Percentiles rank a stretch among this genome's conserved stretches.
These are phyloP conservation scores for Kokia cookei DNA, from an alignment of 441 rosid genomes.

Conservation along the genomic window DNA sequence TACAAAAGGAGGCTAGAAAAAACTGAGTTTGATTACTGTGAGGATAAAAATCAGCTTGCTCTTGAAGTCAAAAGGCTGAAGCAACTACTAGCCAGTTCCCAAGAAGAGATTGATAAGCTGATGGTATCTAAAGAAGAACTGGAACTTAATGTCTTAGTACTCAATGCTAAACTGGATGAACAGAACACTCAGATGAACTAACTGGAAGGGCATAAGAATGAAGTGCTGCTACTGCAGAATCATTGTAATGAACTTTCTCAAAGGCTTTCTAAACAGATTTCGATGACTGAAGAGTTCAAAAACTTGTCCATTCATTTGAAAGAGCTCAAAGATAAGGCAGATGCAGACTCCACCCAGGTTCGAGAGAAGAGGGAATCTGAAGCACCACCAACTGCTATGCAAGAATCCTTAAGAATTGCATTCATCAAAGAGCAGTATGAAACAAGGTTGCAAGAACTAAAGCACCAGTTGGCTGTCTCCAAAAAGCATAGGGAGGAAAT, in stretches of 20 bases:
- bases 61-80: slow-evolving; percentile 50
- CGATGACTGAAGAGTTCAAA: slow-evolving; percentile 87
- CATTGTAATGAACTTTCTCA: slow-evolving; percentile 55
- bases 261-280: slow-evolving; percentile 73
- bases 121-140: slow-evolving; percentile 53
- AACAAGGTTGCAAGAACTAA: slow-evolving; percentile 76
- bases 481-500: slow-evolving; percentile 91
- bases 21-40: slow-evolving; percentile 26
- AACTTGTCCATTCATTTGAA: slow-evolving; percentile 75
- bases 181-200: slow-evolving; percentile 31
- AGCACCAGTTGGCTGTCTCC: slow-evolving; percentile 75
- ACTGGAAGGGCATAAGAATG: slow-evolving; percentile 31
- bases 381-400: slow-evolving; percentile 56
- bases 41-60: slow-evolving; percentile 32
- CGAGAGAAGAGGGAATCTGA: slow-evolving; percentile 55
- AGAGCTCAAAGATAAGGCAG: slow-evolving; percentile 92
- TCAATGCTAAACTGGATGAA: slow-evolving; percentile 58
- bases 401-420: slow-evolving; percentile 92
- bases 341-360: slow-evolving; percentile 53
- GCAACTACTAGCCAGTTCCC: slow-evolving; percentile 32
- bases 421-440: slow-evolving; percentile 97
- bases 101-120: slow-evolving; percentile 59
- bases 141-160: slow-evolving; percentile 46
- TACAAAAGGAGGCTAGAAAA: slow-evolving; percentile 27
- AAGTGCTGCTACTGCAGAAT: slow-evolving; percentile 37